A percentile compares a stretch with the other conserved stretches of the same genome.
These are phyloP conservation scores for Ramaria sp. DNA, from an alignment of 768 basidiomycete species.

Conservation along the genomic window DNA sequence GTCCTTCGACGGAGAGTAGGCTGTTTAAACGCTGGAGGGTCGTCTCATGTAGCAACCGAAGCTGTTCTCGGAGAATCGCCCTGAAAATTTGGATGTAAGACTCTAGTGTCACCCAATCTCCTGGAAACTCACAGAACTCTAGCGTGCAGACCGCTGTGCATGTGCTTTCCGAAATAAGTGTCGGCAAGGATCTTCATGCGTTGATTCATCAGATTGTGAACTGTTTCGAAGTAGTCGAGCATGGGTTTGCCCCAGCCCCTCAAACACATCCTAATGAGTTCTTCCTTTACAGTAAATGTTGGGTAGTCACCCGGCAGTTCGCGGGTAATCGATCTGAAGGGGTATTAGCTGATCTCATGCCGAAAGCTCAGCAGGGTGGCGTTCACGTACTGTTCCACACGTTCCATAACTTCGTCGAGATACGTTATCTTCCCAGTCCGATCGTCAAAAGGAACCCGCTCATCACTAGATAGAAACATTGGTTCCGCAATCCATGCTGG, in stretches of 20 bases:
- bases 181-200: constrained; percentile 2
- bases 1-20: constrained; percentile 2
- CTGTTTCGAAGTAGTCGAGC: constrained; percentile 5
- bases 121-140: constrained; percentile 3
- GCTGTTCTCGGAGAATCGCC: background rate
- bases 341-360: no score
- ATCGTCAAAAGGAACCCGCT: constrained; percentile 19
- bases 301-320: constrained; percentile 63
- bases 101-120: no score
- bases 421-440: constrained; percentile 22
- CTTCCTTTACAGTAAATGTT: constrained; percentile 44
- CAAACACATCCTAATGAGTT: constrained; percentile 29
- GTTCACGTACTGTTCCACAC: constrained; percentile 16
- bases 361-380: no score
- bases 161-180: background rate
- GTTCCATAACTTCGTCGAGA: constrained; percentile 13
- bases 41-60: background rate
- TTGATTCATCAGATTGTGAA: background rate
- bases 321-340: constrained; percentile 52
- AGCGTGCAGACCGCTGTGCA: constrained; percentile 5
- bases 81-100: background rate
- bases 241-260: constrained; percentile 3
- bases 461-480: constrained; percentile 32
- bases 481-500: constrained; percentile 7
- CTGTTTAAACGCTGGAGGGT: background rate